Evolutionary conservation across 2,329 filamentous ascomycete genomes (phyloP), one percentile per base, ranked within the genome.

Genomic region (Blumeria graminis): DNA sequence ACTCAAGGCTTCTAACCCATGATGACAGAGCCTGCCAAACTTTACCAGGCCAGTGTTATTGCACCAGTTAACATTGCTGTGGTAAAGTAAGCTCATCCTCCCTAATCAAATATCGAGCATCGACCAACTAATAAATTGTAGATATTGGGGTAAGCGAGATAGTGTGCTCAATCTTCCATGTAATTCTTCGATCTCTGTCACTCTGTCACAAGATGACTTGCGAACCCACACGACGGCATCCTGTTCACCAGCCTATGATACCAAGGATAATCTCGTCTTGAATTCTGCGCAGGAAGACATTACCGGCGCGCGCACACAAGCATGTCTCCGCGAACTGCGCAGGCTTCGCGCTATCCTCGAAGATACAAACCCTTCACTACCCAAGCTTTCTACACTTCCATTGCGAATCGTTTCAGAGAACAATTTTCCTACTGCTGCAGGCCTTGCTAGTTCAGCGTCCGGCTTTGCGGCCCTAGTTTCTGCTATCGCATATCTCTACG

Each of bases 21-120:
- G 22, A 28, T 28, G 22, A 28, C 22, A 28, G 22, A 28, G 4
- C 22, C 22, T 57, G 60, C 58, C 28, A 64, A 65, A 56, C 77
- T 96, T 65, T 89, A 93, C 74, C 84, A 88, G 65, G 86, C 92
- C 63, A 95, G 86, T 74, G 95, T 92, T 58, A 96, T 89, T 61
- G 92, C 92, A 43, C 92, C 90, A 13, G 90, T 96, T 67, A 96
- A 96, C 74, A 96, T 96, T 68, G 90, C 90, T 62, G 89, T 96
- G 57, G 92, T 96, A 72, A 96, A 96, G 84, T 93, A 71, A 59
- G 57, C 59, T 60, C 57, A 57, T 38, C 50, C 56, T 53, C 34
- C 22, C 59, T 60, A 56, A 38, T 56, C 57, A 57, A 48, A 50
- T 43, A 33, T 32, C 7, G 22, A 33, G 38, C 32, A 28, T 45